phyloP scores from a whole-genome alignment of 176 grass and related monocot species.

The Tillandsia leiboldiana region DNA sequence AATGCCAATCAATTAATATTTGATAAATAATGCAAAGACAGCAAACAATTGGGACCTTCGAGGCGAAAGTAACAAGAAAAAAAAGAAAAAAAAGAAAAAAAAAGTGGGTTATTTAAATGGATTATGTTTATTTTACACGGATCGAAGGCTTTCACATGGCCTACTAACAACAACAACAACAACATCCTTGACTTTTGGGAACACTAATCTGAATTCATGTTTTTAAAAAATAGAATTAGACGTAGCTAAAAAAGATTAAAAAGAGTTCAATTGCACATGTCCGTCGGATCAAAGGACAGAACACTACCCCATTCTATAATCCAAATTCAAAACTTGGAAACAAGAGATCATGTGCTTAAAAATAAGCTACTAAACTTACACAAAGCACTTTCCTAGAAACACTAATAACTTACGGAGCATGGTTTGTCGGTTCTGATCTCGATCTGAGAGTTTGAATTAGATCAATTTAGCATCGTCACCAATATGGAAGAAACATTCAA shows the following conservation, averaged over 20 bases:
- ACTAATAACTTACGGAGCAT: not conserved
- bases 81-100: not conserved
- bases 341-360: not conserved
- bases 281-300: not conserved
- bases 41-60: not conserved
- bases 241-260: not conserved
- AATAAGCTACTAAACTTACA: not conserved
- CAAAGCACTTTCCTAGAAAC: not conserved
- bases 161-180: not conserved
- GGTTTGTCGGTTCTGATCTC: too few relatives aligned
- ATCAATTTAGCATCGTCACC: too few relatives aligned
- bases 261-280: not conserved
- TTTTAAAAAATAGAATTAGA: not conserved
- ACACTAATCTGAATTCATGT: not conserved
- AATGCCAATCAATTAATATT: not conserved
- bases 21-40: not conserved
- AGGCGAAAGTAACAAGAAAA: not conserved
- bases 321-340: slow-evolving; percentile 1
- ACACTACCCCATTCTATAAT: not conserved
- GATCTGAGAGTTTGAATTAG: too few relatives aligned
- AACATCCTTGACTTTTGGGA: slow-evolving; percentile 7
- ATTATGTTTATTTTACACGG: not conserved
- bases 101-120: not conserved
- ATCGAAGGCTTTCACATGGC: not conserved
- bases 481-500: too few relatives aligned